Evolutionary conservation across 495 filamentous ascomycete species (phyloP), one percentile per base, ranked within the genome.

Genomic region (Xylaria castorea): DNA sequence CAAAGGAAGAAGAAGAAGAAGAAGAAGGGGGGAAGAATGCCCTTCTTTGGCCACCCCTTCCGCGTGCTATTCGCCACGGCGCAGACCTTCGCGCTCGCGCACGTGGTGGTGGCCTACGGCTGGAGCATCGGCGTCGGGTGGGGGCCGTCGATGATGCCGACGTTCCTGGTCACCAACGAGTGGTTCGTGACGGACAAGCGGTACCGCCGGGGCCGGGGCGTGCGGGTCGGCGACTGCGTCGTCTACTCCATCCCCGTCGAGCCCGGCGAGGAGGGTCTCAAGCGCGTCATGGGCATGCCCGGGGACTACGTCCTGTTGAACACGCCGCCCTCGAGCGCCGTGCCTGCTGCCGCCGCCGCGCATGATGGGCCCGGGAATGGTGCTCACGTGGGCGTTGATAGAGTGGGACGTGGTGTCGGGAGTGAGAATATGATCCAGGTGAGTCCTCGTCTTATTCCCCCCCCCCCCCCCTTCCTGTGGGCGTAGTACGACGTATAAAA

Each of bases 271-370:
- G 80, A 88, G 62, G 92, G 86, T 18, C 83, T 92, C 12, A 99
- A 99, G 85, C 84, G 96, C 70, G 90, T 98, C 27, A 74, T 98
- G 36, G 96, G 95, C 3, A 83, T 98, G 87, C 90, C 90, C 16
- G 96, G 96, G 18, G 96, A 99, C 83, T 97, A 96, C 83, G 94
- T 98, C 42, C 82, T 93, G 72, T 84, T 87, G 71, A 89, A 94
- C 81, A 87, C 88, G 44, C 89, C 90, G 77, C 70, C 70, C 7
- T 65, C 60, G 32, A 64, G 12, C 44, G 61, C 76, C 71, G 34
- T 77, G 80, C 36, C 32, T 57, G 25, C 51, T 30, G 25, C 51
- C 7, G 5, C 22, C 0, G 25, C 3, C 3, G 58, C 58, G 34
- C 53, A 57, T 57, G 2, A 51, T 51, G 32, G 30, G 20, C 5